Percentiles rank a stretch among this genome's conserved stretches.
phyloP scores from a whole-genome alignment of 2,329 filamentous ascomycete genomes.

The Nemania sp. region DNA sequence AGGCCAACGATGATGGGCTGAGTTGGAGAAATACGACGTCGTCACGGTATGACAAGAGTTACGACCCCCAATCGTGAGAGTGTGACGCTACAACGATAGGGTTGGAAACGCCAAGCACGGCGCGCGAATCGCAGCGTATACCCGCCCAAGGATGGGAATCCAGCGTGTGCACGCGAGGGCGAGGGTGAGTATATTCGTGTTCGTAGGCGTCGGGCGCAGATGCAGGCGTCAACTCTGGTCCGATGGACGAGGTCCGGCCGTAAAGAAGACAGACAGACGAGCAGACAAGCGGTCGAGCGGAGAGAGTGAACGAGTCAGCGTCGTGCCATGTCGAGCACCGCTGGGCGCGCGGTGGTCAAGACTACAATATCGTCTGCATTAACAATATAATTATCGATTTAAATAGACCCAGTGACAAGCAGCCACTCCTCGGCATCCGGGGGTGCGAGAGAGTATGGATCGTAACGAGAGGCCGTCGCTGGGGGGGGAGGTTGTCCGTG shows the following conservation, averaged over 20 bases:
- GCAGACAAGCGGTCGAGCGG: slow-evolving; percentile 17
- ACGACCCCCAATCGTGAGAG: slow-evolving; percentile 17
- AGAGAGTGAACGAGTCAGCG: slow-evolving; percentile 30
- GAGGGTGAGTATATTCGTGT: background rate
- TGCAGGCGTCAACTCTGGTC: background rate
- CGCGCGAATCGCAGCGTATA: slow-evolving; percentile 19
- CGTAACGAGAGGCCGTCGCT: slow-evolving; percentile 23
- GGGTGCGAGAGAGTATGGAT: background rate
- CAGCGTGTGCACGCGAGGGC: slow-evolving; percentile 7
- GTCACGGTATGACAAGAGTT: slow-evolving; percentile 32
- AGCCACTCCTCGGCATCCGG: slow-evolving; percentile 4
- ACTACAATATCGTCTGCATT: slow-evolving; percentile 32
- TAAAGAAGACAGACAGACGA: slow-evolving; percentile 11
- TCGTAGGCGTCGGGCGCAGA: background rate
- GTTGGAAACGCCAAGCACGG: slow-evolving; percentile 4
- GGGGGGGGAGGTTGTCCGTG: slow-evolving; percentile 24
- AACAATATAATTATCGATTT: slow-evolving; percentile 39
- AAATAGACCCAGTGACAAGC: slow-evolving; percentile 16
- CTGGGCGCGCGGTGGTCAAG: slow-evolving; percentile 29
- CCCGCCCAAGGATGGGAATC: background rate
- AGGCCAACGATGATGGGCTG: slow-evolving; percentile 10
- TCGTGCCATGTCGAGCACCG: slow-evolving; percentile 36
- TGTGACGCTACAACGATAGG: slow-evolving; percentile 23
- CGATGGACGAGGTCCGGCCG: slow-evolving; percentile 10
- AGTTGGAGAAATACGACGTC: slow-evolving; percentile 28